A percentile compares a stretch with the other conserved stretches of the same genome.
Evolutionary conservation across 306 rosid species (phyloP).

Genomic region (Trichosanthes truncata): DNA sequence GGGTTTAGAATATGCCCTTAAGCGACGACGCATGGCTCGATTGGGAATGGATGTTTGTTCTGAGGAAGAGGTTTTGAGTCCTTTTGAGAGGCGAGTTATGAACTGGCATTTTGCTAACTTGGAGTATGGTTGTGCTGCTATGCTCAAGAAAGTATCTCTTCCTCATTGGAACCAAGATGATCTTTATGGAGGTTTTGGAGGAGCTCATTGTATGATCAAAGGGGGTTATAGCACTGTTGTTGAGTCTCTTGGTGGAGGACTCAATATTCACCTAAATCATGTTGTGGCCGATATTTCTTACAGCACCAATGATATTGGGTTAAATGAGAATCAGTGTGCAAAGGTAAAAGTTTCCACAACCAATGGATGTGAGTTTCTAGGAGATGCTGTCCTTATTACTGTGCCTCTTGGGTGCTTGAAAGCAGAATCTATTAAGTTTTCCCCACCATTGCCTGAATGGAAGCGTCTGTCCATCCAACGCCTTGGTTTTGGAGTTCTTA

Average conservation of each 20-base stretch:
- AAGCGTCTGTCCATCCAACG: conserved; percentile 73
- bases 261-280: conserved; percentile 57
- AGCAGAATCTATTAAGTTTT: conserved; percentile 77
- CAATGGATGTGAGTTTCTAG: conserved; percentile 61
- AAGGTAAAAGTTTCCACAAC: conserved; percentile 70
- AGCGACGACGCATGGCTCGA: conserved; percentile 53
- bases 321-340: conserved; percentile 17
- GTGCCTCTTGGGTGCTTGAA: conserved; percentile 98
- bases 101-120: conserved; percentile 99
- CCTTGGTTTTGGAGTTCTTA: conserved; percentile 96
- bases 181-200: conserved; percentile 98
- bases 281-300: conserved; percentile 74
- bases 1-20: conserved; percentile 90
- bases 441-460: conserved; percentile 90
- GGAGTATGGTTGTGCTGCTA: conserved; percentile 99
- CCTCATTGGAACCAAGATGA: conserved; percentile 99
- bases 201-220: conserved; percentile 99
- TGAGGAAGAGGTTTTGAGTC: conserved; percentile 54
- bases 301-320: conserved; percentile 32
- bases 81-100: conserved; percentile 98
- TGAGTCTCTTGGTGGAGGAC: conserved; percentile 91
- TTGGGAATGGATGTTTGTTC: conserved; percentile 21
- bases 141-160: conserved; percentile 86
- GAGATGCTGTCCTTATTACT: conserved; percentile 85
- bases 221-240: conserved; percentile 89